phyloP scores from a whole-genome alignment of 371 early-diverging fungal genomes.

The Zopfochytrium polystomum region DNA sequence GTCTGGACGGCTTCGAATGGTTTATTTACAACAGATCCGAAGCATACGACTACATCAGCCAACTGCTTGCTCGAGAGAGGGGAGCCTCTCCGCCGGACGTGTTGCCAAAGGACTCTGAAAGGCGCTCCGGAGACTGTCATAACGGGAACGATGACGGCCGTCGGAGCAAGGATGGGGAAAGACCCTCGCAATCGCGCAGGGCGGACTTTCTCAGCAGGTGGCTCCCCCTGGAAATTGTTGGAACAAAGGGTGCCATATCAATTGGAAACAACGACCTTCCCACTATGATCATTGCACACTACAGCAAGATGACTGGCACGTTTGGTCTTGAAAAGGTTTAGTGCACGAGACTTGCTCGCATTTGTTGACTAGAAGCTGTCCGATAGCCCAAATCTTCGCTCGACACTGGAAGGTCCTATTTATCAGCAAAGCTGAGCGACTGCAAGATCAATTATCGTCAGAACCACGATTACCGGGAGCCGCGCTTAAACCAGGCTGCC shows the following conservation, averaged over 20 bases:
- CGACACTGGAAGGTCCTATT: no score
- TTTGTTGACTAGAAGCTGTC: neutral
- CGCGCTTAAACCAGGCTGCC: slow-evolving; percentile 43
- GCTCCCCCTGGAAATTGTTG: slow-evolving; percentile 70
- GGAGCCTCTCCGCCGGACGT: neutral
- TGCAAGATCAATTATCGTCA: slow-evolving; percentile 57
- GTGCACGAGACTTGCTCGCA: no score
- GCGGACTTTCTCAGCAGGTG: slow-evolving; percentile 54
- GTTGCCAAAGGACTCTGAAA: neutral
- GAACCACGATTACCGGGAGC: slow-evolving; percentile 66
- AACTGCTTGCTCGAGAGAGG: slow-evolving; percentile 43
- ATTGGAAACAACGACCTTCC: slow-evolving; percentile 73
- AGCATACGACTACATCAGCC: slow-evolving; percentile 64
- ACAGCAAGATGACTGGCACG: slow-evolving; percentile 60
- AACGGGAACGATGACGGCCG: neutral
- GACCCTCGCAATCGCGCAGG: neutral
- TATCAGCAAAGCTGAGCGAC: slow-evolving; percentile 53
- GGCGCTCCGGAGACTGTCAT: neutral
- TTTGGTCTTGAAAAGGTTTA: slow-evolving; percentile 55
- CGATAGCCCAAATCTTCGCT: slow-evolving; percentile 49
- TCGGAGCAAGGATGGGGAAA: neutral
- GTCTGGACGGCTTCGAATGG: slow-evolving; percentile 79
- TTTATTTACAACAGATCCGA: slow-evolving; percentile 78
- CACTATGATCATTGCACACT: slow-evolving; percentile 60
- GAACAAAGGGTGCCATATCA: slow-evolving; percentile 67